Conservation (phyloP, 176 grass and related monocot genomes). For the Oropetium thomaeum region DNA sequence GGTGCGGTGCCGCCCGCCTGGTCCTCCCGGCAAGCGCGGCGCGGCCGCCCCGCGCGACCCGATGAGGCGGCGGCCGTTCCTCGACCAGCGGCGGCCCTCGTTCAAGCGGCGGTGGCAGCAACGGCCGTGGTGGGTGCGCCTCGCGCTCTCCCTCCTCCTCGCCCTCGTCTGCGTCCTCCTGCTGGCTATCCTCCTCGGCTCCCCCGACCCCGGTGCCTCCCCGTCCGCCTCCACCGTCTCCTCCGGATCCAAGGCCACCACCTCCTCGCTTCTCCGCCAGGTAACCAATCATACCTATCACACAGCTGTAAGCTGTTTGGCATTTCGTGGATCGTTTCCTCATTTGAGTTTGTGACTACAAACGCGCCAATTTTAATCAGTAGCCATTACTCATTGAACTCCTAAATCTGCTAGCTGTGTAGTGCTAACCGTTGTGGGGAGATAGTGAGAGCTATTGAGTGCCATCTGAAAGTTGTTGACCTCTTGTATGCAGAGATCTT, state of each 20-base stretch:
- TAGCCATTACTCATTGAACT: neutral
- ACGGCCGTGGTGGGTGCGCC: conserved; percentile 49
- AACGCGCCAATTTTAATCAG: neutral
- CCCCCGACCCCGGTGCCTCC: conserved; percentile 35
- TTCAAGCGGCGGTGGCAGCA: conserved; percentile 72
- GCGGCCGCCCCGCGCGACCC: conserved; percentile 41
- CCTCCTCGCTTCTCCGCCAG: conserved; percentile 43
- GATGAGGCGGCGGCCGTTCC: conserved; percentile 60
- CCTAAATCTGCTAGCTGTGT: conserved; percentile 11
- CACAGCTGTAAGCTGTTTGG: neutral
- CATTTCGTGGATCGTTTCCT: conserved; percentile 2
- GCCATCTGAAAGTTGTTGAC: conserved; percentile 7
- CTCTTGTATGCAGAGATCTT: conserved; percentile 53
- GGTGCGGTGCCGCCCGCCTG: neutral
- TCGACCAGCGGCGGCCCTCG: conserved; percentile 63
- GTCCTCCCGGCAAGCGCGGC: conserved; percentile 4
- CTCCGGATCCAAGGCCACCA: conserved; percentile 14
- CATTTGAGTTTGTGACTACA: neutral
- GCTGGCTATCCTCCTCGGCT: conserved; percentile 33
- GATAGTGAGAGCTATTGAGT: neutral
- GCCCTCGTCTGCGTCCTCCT: conserved; percentile 41
- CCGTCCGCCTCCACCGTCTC: conserved; percentile 14
- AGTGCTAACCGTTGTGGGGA: neutral
- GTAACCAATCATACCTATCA: conserved; percentile 8
- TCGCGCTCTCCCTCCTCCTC: conserved; percentile 45